phyloP scores from a whole-genome alignment of 257 asterid genomes.

The Solanum microdontum region DNA sequence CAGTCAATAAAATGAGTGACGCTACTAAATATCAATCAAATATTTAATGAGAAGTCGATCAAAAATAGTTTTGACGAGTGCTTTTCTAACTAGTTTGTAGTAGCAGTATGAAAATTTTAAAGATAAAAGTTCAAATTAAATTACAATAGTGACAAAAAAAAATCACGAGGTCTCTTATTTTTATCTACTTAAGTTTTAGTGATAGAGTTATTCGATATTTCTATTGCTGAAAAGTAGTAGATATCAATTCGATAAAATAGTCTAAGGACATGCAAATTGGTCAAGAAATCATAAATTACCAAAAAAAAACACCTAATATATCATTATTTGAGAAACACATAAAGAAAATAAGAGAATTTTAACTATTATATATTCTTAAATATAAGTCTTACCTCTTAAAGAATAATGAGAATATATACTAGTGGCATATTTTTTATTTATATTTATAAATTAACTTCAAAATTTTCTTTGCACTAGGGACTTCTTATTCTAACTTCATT shows the following conservation, averaged over 20 bases:
- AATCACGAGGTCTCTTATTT: not conserved
- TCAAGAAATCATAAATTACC: not conserved
- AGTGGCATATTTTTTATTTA: not conserved
- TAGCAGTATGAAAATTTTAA: not conserved
- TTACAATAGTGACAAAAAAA: too few relatives aligned
- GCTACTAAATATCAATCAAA: not conserved
- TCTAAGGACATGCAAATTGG: fast-evolving
- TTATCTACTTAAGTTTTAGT: not conserved
- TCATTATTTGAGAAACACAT: not conserved
- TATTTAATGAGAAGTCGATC: not conserved
- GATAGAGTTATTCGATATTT: not conserved
- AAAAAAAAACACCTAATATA: not conserved
- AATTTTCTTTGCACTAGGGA: not conserved
- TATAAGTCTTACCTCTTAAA: not conserved
- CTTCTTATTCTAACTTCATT: not conserved
- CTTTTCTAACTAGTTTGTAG: fast-evolving
- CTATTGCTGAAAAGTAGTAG: fast-evolving
- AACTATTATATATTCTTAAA: not conserved
- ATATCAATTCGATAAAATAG: not conserved
- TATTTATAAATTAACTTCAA: not conserved
- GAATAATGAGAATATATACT: not conserved
- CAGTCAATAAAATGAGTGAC: not conserved
- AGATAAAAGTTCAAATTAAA: not conserved
- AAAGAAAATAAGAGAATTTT: not conserved
- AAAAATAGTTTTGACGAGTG: fast-evolving